phyloP scores from a whole-genome alignment of 1,284 basidiomycete species.

The Ceratobasidium sp. region DNA sequence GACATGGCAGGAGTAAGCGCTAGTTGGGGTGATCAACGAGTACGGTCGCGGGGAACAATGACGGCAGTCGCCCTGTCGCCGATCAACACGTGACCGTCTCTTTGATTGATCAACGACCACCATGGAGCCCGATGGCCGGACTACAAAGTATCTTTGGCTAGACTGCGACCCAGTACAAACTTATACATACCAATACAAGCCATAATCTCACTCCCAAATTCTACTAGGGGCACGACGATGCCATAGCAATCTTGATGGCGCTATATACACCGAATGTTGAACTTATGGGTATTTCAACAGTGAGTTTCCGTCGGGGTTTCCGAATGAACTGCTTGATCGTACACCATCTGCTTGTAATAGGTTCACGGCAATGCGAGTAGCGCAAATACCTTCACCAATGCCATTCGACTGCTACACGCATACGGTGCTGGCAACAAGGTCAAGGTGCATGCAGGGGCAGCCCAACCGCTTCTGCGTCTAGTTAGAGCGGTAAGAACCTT shows the following conservation, averaged over 20 bases:
- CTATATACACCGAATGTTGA: conserved; percentile 66
- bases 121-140: neutral
- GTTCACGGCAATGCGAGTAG: conserved; percentile 77
- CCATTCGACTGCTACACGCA: conserved; percentile 72
- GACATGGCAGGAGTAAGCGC: too few relatives aligned
- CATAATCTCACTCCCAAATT: neutral
- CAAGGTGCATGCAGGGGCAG: conserved; percentile 70
- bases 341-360: conserved; percentile 52
- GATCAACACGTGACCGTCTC: conserved; percentile 4
- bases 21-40: too few relatives aligned
- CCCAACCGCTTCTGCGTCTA: conserved; percentile 65
- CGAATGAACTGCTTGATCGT: too few relatives aligned
- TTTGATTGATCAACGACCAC: neutral
- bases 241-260: conserved; percentile 77
- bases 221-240: conserved; percentile 81
- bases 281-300: conserved; percentile 81
- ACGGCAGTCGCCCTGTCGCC: neutral
- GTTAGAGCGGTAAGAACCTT: conserved; percentile 57
- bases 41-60: too few relatives aligned
- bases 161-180: conserved; percentile 63
- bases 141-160: conserved; percentile 57
- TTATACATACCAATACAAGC: neutral
- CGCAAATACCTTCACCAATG: conserved; percentile 70
- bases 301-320: conserved; percentile 50
- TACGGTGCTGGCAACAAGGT: conserved; percentile 66